Conservation (phyloP, 441 rosid genomes). For the Adansonia gregorii region DNA sequence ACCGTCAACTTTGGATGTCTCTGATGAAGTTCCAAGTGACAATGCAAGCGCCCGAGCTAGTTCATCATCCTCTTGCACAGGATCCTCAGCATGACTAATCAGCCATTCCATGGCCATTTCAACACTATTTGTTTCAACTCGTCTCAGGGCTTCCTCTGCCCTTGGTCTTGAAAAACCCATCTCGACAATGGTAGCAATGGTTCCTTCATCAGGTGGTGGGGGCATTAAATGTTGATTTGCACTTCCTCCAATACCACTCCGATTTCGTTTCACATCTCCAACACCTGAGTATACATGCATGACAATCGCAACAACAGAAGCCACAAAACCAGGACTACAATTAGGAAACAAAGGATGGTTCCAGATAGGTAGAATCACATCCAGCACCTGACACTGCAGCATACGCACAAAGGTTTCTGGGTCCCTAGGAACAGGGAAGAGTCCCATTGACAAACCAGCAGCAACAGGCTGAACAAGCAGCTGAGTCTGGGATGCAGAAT, state of each 20-base stretch:
- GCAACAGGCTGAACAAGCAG: slow-evolving; percentile 91
- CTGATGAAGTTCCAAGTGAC: slow-evolving; percentile 92
- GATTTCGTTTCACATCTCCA: slow-evolving; percentile 83
- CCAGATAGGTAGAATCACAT: slow-evolving; percentile 88
- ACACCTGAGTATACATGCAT: slow-evolving; percentile 88
- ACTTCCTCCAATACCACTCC: slow-evolving; percentile 64
- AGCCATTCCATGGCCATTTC: slow-evolving; percentile 99
- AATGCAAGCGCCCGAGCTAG: slow-evolving; percentile 96
- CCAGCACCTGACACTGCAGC: slow-evolving; percentile 93
- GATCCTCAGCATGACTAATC: slow-evolving; percentile 84
- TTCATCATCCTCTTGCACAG: slow-evolving; percentile 98
- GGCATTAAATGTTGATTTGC: slow-evolving; percentile 75
- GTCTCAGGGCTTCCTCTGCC: slow-evolving; percentile 92
- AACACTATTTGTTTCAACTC: slow-evolving; percentile 95
- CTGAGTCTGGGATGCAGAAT: slow-evolving; percentile 83
- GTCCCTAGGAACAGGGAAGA: slow-evolving; percentile 90
- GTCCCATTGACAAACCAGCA: slow-evolving; percentile 86
- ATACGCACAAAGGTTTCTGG: slow-evolving; percentile 84
- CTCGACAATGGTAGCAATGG: slow-evolving; percentile 87
- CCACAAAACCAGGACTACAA: slow-evolving; percentile 72
- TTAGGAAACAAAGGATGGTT: slow-evolving; percentile 82
- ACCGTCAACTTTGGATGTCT: slow-evolving; percentile 73
- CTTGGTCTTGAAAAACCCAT: slow-evolving; percentile 99
- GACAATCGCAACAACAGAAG: slow-evolving; percentile 77
- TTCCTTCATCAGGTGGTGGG: slow-evolving; percentile 89